Evolutionary conservation across 805 yeast genomes (phyloP), one percentile per base, ranked within the genome.

Genomic region (Brettanomyces nanus): DNA sequence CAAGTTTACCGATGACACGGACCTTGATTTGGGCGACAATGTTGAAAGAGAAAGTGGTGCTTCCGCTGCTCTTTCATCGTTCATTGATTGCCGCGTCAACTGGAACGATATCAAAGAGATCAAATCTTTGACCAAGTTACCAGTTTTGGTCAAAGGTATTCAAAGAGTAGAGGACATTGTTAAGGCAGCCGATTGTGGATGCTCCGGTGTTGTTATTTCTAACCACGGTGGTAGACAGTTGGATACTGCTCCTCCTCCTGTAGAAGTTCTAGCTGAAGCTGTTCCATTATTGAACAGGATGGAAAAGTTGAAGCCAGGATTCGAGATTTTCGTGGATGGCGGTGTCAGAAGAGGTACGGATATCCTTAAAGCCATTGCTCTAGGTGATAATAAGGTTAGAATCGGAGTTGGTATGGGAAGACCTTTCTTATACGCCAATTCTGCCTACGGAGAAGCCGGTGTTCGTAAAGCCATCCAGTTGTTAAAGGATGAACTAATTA

Each of bases 211-310:
- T n/a, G 85, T 86, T 4, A 51, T 85, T 36, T 84, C 94, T 2
- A 86, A 85, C 54, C 95, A 85, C 60, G 95, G 95, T 43, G 95
- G 95, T 30, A 68, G 95, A 44, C 95, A 85, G 59, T 63, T 86
- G 40, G 96, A 86, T 59, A 83, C 75, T 51, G 68, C 95, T 1
- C 71, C 84, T n/a, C 76, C 95, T 0, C 82, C 89, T 2, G 66
- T 86, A 26, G 84, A 79, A 54, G 74, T 83, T 4, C 62, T 86
- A 35, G 83, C 82, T 4, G 95, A 84, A 44, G 71, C 77, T 3
- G 73, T 73, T 67, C 78, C 77, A 5, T 49, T 66, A 4, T 57
- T 78, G 40, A 54, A 55, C 31, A 63, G 62, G 35, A 63, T 64
- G 38, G 63, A 61, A 37, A 70, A 71, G 9, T 48, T 74, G 25